Percentiles rank a stretch among this genome's conserved stretches.
Evolutionary conservation across 345 rosid genomes (phyloP).

Genomic region (Viola odorata): DNA sequence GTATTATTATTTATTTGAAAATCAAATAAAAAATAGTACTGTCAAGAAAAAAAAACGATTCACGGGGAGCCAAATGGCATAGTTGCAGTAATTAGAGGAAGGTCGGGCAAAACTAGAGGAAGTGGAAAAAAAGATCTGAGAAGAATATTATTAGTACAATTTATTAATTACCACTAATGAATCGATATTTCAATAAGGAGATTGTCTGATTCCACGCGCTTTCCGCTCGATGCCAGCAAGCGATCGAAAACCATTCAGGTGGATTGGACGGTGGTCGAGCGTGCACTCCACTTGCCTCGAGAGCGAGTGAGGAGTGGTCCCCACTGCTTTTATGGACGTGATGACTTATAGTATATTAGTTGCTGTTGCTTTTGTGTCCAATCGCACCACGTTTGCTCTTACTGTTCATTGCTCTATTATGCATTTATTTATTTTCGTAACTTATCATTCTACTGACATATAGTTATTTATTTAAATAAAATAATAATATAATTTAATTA

Average conservation of each 20-base stretch:
- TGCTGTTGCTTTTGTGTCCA: background rate
- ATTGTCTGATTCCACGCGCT: too few relatives aligned
- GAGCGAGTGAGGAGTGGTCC: background rate
- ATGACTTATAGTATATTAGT: too few relatives aligned
- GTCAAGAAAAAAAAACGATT: too few relatives aligned
- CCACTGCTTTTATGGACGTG: too few relatives aligned
- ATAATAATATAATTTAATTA: too few relatives aligned
- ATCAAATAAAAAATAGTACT: too few relatives aligned
- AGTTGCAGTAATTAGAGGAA: background rate
- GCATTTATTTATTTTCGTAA: too few relatives aligned
- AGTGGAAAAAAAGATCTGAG: background rate
- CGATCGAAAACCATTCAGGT: background rate
- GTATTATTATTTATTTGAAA: too few relatives aligned
- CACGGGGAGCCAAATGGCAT: background rate
- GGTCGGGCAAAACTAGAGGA: background rate
- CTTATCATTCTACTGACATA: too few relatives aligned
- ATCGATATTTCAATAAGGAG: too few relatives aligned
- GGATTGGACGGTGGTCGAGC: slow-evolving; percentile 6
- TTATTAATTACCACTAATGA: slow-evolving; percentile 16
- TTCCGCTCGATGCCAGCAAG: background rate
- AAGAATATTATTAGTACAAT: background rate
- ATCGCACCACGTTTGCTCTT: background rate
- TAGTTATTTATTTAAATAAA: too few relatives aligned
- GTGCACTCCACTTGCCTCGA: background rate
- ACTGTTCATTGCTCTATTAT: too few relatives aligned